Evolutionary conservation across 1,284 basidiomycete genomes (phyloP).

Genomic region (Ceratorhiza oryzae-sativae): DNA sequence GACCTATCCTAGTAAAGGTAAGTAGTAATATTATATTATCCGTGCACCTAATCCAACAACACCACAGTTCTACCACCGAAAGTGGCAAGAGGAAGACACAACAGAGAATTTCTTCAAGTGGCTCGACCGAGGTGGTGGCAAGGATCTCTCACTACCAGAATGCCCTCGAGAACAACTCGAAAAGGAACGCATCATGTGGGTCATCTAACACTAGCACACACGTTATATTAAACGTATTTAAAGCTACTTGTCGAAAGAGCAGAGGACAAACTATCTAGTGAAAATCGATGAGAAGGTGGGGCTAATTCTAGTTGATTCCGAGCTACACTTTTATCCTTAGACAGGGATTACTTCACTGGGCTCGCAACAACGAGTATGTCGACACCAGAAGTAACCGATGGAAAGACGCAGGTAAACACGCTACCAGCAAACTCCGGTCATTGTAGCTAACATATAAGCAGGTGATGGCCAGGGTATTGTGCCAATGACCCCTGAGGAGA

Average conservation of each 20-base stretch:
- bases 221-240: conserved; percentile 7
- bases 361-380: conserved; percentile 66
- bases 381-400: conserved; percentile 68
- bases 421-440: not conserved
- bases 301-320: not conserved
- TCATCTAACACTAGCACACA: not conserved
- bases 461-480: conserved; percentile 64
- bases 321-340: not conserved
- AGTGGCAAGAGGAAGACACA: conserved; percentile 70
- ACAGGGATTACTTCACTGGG: conserved; percentile 73
- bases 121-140: conserved; percentile 75
- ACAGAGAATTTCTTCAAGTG: conserved; percentile 76
- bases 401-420: conserved; percentile 60
- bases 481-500: conserved; percentile 52
- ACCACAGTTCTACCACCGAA: conserved; percentile 64
- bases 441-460: not conserved
- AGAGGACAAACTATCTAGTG: conserved; percentile 76
- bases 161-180: conserved; percentile 74
- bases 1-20: too few species aligned
- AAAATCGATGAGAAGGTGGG: conserved; percentile 58
- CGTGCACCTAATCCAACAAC: conserved; percentile 41
- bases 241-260: conserved; percentile 72
- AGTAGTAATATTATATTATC: too few species aligned
- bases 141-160: conserved; percentile 66
- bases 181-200: conserved; percentile 58